These are phyloP conservation scores for Ceratobasidium sp. DNA, from an alignment of 1,284 basidiomycete genomes.

Conservation along the genomic window DNA sequence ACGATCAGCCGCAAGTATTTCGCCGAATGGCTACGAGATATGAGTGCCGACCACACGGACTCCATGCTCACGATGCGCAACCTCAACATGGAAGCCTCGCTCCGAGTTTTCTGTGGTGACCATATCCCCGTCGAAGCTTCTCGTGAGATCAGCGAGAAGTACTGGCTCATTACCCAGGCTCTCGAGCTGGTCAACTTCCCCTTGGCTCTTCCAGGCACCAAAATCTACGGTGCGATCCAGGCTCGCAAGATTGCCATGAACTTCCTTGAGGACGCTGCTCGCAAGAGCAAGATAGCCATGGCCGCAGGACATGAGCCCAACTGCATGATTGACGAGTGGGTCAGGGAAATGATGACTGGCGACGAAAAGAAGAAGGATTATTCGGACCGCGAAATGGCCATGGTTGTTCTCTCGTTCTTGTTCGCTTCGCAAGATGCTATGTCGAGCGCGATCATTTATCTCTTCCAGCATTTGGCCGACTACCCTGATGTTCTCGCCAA, in stretches of 20 bases:
- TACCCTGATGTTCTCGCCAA: conserved; percentile 88
- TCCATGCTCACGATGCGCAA: conserved; percentile 93
- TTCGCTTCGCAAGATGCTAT: conserved; percentile 99
- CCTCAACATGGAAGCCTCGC: conserved; percentile 97
- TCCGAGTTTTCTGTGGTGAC: conserved; percentile 91
- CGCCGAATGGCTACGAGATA: conserved; percentile 65
- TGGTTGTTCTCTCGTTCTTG: conserved; percentile 95
- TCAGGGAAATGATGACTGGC: conserved; percentile 71
- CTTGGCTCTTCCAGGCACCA: conserved; percentile 93
- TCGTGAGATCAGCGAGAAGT: conserved; percentile 86
- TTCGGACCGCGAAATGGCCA: conserved; percentile 93
- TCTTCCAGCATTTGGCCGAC: conserved; percentile 96
- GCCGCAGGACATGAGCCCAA: conserved; percentile 80
- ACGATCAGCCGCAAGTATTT: conserved; percentile 81
- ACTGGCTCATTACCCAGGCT: conserved; percentile 94
- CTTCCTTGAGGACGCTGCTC: conserved; percentile 83
- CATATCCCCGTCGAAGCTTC: conserved; percentile 86
- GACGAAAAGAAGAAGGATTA: conserved; percentile 84
- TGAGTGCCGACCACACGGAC: conserved; percentile 59
- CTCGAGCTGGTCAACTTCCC: conserved; percentile 99
- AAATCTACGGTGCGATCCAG: conserved; percentile 93
- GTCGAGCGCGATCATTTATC: conserved; percentile 91
- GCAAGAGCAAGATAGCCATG: conserved; percentile 84
- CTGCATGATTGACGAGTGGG: conserved; percentile 95
- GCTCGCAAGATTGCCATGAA: conserved; percentile 88